Conservation (phyloP, 768 basidiomycete species). For the Russula sp. region DNA sequence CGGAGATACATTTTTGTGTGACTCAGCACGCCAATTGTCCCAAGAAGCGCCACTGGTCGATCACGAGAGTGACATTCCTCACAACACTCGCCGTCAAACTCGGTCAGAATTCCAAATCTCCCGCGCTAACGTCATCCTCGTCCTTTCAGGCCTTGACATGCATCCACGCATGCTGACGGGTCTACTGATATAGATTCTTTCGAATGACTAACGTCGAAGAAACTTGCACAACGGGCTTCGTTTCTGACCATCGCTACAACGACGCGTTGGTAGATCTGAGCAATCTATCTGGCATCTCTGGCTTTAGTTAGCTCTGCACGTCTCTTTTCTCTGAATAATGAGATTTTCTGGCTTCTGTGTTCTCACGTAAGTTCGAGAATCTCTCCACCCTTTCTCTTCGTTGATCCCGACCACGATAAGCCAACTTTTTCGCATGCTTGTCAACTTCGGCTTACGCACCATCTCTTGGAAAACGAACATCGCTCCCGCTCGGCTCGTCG, state of each 20-base stretch:
- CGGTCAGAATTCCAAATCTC: background rate
- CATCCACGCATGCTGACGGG: background rate
- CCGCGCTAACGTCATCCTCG: background rate
- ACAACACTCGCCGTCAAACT: background rate
- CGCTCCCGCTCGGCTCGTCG: background rate
- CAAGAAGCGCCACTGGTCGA: background rate
- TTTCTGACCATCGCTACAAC: too few relatives aligned
- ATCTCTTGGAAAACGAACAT: background rate
- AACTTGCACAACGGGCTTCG: background rate
- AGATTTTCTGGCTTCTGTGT: background rate
- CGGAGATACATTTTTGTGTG: background rate
- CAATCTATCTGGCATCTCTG: constrained; percentile 1
- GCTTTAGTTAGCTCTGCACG: background rate
- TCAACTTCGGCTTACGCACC: background rate
- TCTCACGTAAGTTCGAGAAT: background rate
- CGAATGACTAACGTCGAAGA: background rate
- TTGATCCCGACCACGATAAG: background rate
- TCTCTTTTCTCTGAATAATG: background rate
- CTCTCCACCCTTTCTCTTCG: background rate
- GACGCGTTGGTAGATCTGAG: background rate
- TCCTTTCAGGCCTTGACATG: background rate
- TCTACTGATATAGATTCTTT: constrained; percentile 1
- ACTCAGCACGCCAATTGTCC: background rate
- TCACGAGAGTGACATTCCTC: background rate
- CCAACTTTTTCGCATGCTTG: background rate